Conservation (phyloP, 1,139 yeast species). For the Yamadazyma songkhlaensis region DNA sequence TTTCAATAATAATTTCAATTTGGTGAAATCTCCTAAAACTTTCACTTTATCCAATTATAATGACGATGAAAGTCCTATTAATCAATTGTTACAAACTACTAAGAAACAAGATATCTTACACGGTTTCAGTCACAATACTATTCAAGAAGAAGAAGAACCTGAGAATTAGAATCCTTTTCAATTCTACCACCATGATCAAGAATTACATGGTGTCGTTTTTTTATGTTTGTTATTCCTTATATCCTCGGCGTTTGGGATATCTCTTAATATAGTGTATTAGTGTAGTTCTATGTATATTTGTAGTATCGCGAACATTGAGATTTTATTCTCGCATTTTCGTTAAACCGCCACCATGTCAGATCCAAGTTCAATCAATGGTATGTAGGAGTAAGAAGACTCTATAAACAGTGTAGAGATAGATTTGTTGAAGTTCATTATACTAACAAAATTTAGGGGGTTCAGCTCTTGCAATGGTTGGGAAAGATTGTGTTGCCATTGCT, state of each 20-base stretch:
- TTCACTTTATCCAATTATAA: conserved; percentile 38
- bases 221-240: neutral
- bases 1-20: conserved; percentile 20
- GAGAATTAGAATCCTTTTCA: conserved; percentile 9
- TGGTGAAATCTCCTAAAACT: conserved; percentile 46
- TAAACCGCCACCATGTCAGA: conserved; percentile 36
- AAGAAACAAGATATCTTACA: conserved; percentile 19
- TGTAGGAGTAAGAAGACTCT: conserved; percentile 3
- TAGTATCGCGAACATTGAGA: neutral
- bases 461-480: conserved; percentile 98
- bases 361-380: conserved; percentile 48
- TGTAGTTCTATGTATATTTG: neutral
- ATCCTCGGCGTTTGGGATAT: neutral
- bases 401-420: no score
- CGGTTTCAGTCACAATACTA: conserved; percentile 36
- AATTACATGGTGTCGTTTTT: neutral
- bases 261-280: no score
- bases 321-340: neutral
- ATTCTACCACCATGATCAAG: neutral
- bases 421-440: no score
- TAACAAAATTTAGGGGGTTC: conserved; percentile 57
- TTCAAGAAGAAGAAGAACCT: conserved; percentile 41
- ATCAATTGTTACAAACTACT: conserved; percentile 30
- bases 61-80: conserved; percentile 38
- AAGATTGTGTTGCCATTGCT: conserved; percentile 97